Evolutionary conservation across 1,139 yeast genomes (phyloP), one percentile per base, ranked within the genome.

Genomic region (Yamadazyma pseudoaaseri): DNA sequence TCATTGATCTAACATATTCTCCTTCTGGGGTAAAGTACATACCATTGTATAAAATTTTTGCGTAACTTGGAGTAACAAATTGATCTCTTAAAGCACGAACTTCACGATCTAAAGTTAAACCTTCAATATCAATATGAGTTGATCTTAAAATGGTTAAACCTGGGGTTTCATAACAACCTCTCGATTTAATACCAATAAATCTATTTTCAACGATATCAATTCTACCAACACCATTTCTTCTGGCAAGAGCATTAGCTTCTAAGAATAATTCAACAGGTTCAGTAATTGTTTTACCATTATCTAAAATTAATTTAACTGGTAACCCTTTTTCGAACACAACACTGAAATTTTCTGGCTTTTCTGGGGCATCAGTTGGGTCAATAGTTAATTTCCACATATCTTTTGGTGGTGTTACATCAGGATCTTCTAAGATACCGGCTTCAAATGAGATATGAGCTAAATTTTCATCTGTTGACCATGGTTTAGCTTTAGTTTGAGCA

Each of bases 81-180:
- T 80, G 84, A 65, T 92, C 98, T 76, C 98, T 87, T 62, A 92
- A 73, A 43, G 94, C 90, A 66, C 98, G 86, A 47, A 92, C 97
- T 70, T 92, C 98, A 69, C 97, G 85, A 69, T 92, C 98, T 56
- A 92, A 73, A 29, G 95, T 92, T 56, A 92, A 80, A 55, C 98
- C 98, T 73, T 92, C 98, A 55, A 92, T 73, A 62, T 92, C 98
- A 60, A 92, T 79, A 68, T 92, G 98, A 34, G 97, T 86, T 36
- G 79, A 67, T 79, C 98, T 86, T 68, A 92, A 81, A 47, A 92
- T 65, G 45, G 98, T 90, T 57, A 92, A 80, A 62, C 97, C 98
- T 50, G 98, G 98, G 47, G 97, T 95, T 71, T 92, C 98, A 71
- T 92, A 92, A 74, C 98, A 92, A 40, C 98, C 98, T 76, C 98